phyloP scores from a whole-genome alignment of 75 land plant genomes.

The Selaginella moellendorffii region DNA sequence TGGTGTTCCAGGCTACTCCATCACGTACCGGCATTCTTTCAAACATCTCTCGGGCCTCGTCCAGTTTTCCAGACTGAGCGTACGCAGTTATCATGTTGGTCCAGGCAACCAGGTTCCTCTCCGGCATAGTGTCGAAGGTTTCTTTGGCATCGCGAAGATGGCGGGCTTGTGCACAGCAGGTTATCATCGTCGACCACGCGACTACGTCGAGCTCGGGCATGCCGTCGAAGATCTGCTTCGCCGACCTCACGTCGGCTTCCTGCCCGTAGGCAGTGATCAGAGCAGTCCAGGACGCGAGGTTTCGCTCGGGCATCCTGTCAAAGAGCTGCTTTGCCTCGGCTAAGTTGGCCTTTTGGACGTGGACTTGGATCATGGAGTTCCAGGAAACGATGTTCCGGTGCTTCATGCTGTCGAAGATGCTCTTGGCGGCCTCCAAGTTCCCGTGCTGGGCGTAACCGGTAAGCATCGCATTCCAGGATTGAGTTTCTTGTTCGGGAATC shows the following conservation, averaged over 20 bases:
- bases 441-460: neutral
- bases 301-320: neutral
- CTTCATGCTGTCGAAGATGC: neutral
- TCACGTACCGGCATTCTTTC: neutral
- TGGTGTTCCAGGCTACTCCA: neutral
- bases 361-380: neutral
- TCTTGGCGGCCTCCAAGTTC: neutral
- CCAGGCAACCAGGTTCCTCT: neutral
- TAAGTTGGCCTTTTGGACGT: neutral
- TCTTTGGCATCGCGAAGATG: neutral
- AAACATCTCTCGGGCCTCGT: neutral
- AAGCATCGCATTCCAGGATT: neutral
- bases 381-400: neutral
- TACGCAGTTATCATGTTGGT: neutral
- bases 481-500: neutral
- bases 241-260: neutral
- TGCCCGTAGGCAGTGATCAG: neutral
- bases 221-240: neutral
- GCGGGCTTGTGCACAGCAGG: neutral
- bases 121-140: neutral
- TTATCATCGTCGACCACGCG: neutral
- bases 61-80: neutral
- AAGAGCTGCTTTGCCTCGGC: neutral
- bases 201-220: neutral
- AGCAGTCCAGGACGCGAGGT: neutral